These are phyloP conservation scores for Ceratopteris richardii DNA, from an alignment of 75 land plant species.

Conservation along the genomic window DNA sequence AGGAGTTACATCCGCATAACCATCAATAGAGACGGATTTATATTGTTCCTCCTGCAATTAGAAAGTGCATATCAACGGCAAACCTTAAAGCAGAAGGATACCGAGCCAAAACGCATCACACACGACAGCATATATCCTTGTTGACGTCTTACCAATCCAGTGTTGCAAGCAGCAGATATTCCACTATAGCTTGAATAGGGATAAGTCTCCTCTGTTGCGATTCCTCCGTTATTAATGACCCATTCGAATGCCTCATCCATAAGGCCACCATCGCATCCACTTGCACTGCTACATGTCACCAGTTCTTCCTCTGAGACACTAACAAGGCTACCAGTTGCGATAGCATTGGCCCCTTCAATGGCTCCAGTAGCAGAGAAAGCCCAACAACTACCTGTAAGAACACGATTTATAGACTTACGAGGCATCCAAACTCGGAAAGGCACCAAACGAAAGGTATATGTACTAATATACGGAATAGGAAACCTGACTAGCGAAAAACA, in stretches of 20 bases:
- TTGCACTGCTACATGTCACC: slow-evolving; percentile 29
- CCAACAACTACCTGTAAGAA: slow-evolving; percentile 48
- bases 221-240: slow-evolving; percentile 42
- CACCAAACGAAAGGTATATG: not conserved
- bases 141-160: slow-evolving; percentile 20
- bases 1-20: slow-evolving; percentile 55
- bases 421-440: not conserved
- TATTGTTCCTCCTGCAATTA: slow-evolving; percentile 13
- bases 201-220: slow-evolving; percentile 44
- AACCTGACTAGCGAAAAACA: not conserved
- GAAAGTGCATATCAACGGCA: no score
- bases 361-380: slow-evolving; percentile 52
- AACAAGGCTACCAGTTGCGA: slow-evolving; percentile 23
- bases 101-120: no score
- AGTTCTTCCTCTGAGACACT: slow-evolving; percentile 41
- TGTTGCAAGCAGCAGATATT: slow-evolving; percentile 30
- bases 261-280: slow-evolving; percentile 59
- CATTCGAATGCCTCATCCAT: slow-evolving; percentile 55
- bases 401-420: not conserved
- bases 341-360: slow-evolving; percentile 34
- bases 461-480: not conserved
- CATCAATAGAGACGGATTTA: slow-evolving; percentile 43
- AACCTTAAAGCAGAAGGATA: no score
- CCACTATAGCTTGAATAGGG: slow-evolving; percentile 40
- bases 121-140: no score